Conservation (phyloP, 1,284 basidiomycete genomes). For the Boletus sp. region DNA sequence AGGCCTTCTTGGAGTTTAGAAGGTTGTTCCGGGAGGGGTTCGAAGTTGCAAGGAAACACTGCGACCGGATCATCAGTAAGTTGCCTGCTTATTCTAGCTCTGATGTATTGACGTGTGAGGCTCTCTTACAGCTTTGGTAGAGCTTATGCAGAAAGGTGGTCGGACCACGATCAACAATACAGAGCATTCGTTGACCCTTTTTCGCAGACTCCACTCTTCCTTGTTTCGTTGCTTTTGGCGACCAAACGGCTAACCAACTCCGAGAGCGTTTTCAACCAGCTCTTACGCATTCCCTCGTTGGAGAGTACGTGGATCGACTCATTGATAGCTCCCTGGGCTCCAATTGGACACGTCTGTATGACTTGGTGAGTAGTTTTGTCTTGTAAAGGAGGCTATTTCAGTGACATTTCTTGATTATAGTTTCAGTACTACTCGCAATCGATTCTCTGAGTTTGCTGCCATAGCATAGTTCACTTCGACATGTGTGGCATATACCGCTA, state of each 20-base stretch:
- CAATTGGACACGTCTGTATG: conserved; percentile 88
- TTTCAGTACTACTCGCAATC: conserved; percentile 86
- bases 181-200: conserved; percentile 7
- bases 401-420: conserved; percentile 31
- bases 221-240: conserved; percentile 88
- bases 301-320: conserved; percentile 84
- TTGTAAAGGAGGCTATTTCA: background rate
- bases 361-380: conserved; percentile 60
- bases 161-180: background rate
- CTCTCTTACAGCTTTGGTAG: conserved; percentile 69
- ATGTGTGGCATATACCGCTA: background rate
- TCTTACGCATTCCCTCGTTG: conserved; percentile 82
- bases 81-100: conserved; percentile 17
- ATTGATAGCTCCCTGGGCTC: conserved; percentile 88
- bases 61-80: conserved; percentile 93
- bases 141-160: conserved; percentile 92
- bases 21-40: conserved; percentile 90
- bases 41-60: conserved; percentile 91
- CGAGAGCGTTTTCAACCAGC: conserved; percentile 93
- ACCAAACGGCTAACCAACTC: conserved; percentile 83
- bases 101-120: conserved; percentile 7
- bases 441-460: conserved; percentile 47
- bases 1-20: conserved; percentile 83
- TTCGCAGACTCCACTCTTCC: conserved; percentile 81
- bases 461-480: conserved; percentile 7